These are phyloP conservation scores for Trichophyton mentagrophytes DNA, from an alignment of 2,329 filamentous ascomycete genomes.

Conservation along the genomic window DNA sequence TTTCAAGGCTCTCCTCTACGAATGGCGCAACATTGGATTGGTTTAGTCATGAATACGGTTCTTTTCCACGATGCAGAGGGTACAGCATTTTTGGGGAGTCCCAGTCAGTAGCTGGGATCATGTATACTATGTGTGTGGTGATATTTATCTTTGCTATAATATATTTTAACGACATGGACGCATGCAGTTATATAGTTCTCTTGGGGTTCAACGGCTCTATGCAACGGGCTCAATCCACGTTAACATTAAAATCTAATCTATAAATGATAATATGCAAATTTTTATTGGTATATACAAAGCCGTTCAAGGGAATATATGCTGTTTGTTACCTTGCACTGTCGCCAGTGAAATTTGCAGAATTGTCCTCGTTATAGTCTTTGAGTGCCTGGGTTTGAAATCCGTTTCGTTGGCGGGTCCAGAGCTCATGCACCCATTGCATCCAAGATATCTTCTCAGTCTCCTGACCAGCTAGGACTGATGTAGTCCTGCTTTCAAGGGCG, in stretches of 20 bases:
- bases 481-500: slow-evolving; percentile 54
- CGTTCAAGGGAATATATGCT: not conserved
- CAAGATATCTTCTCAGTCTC: slow-evolving; percentile 46
- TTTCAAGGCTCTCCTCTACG: not conserved
- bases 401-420: not conserved
- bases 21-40: not conserved
- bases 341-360: not conserved
- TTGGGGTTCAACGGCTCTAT: not conserved
- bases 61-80: not conserved
- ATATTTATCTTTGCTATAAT: not conserved
- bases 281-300: not conserved
- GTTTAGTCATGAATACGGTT: not conserved
- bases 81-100: not conserved
- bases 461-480: slow-evolving; percentile 49
- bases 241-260: not conserved
- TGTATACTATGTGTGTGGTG: slow-evolving; percentile 2
- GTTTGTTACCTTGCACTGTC: not conserved
- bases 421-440: slow-evolving; percentile 38
- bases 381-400: not conserved
- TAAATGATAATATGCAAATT: not conserved
- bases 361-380: not conserved
- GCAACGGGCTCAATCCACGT: not conserved
- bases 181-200: not conserved
- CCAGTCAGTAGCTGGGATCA: not conserved
- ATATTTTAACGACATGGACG: not conserved